Evolutionary conservation across 495 filamentous ascomycete species (phyloP), one percentile per base, ranked within the genome.

Genomic region (Oleoguttula mirabilis): DNA sequence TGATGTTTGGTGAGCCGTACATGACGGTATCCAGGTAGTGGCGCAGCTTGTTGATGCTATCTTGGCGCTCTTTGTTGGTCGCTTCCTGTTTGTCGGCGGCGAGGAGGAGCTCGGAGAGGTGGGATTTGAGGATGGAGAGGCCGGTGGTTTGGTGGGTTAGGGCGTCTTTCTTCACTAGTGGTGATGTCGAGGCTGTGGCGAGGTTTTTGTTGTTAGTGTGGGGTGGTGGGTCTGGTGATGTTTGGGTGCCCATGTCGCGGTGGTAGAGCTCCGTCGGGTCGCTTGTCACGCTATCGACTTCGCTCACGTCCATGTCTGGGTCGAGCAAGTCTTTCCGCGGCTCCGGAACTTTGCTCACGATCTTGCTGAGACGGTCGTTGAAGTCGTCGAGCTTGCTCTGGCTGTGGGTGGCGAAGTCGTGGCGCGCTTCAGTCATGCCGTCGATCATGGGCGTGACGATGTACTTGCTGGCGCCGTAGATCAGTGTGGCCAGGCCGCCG

Each of bases 191-290:
- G 21, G 55, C 30, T 3, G 33, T 32, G 11, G 14, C 10, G 4
- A 3, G 17, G 28, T 16, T 38, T 2, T 55, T 19, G 28, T 25
- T 8, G 12, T 60, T 32, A 4, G 66, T 54, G 25, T 59, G 50
- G 8, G 71, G 66, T 11, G 59, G 56, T 0, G 64, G 55, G 3
- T 60, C 52, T 0, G 74, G 75, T 0, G 77, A 81, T 0, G 88
- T 94, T 55, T 98, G 90, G 0, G 86, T 85, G 19, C 79, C 85
- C 32, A 85, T 70, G 51, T 95, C 88, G 10, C 87, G 75, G 61
- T 93, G 84, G 68, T 88, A 98, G 45, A 94, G 75, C 57, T 92
- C 84, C 2, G 83, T 81, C 0, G 84, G 83, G 55, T 82, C 79
- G 2, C 70, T 76, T 36, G 65, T 73, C 24, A 67, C 66, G 48